phyloP scores from a whole-genome alignment of 352 stramenopile genomes.

The Phytopythium montanum region DNA sequence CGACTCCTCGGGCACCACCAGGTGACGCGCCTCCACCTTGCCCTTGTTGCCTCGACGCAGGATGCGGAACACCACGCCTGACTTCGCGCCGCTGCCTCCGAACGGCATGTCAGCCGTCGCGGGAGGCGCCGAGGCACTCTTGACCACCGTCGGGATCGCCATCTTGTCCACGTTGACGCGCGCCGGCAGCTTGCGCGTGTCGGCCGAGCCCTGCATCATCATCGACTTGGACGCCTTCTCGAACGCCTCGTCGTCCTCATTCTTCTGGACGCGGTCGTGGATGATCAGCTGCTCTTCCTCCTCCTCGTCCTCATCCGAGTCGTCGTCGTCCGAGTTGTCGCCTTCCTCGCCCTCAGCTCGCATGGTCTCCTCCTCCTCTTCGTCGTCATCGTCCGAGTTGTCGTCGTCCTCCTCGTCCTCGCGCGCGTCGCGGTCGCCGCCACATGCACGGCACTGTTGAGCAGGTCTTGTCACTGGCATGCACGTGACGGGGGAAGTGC shows the following conservation, averaged over 20 bases:
- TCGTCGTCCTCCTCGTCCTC: constrained; percentile 35
- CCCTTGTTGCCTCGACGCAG: constrained; percentile 96
- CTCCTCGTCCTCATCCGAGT: constrained; percentile 61
- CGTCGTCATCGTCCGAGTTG: constrained; percentile 35
- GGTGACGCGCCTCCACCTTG: constrained; percentile 92
- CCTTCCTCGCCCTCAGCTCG: constrained; percentile 72
- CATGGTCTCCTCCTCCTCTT: constrained; percentile 77
- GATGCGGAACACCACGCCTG: constrained; percentile 91
- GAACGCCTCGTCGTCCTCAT: constrained; percentile 85
- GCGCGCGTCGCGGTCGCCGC: too few relatives aligned
- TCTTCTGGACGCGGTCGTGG: constrained; percentile 69
- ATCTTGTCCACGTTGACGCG: constrained; percentile 88
- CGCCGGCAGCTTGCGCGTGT: constrained; percentile 53
- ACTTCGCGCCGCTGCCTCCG: constrained; percentile 20
- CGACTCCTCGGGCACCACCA: constrained; percentile 92
- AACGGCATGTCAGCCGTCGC: constrained; percentile 17
- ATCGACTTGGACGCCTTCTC: constrained; percentile 87
- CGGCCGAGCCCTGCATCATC: constrained; percentile 73
- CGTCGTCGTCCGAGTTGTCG: constrained; percentile 68
- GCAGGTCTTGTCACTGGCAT: too few relatives aligned
- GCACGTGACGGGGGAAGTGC: too few relatives aligned
- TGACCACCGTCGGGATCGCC: constrained; percentile 81
- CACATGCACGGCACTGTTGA: too few relatives aligned
- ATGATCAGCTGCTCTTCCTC: constrained; percentile 90
- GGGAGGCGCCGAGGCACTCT: constrained; percentile 28